These are phyloP conservation scores for Peribolospora kevripleyi DNA, from an alignment of 768 basidiomycete species.

Conservation along the genomic window DNA sequence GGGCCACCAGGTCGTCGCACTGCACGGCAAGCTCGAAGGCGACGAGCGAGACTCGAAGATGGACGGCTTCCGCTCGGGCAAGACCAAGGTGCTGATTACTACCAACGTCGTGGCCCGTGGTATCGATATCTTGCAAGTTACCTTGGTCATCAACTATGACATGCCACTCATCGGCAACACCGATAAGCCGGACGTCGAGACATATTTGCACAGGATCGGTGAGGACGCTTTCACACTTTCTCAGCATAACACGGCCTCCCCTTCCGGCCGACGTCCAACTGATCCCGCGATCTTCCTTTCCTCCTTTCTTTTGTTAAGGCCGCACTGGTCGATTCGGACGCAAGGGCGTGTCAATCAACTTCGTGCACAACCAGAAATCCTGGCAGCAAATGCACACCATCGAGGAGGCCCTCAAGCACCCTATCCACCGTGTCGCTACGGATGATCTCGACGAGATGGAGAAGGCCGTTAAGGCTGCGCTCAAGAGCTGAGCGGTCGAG, in stretches of 20 bases:
- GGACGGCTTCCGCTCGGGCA: slow-evolving; percentile 84
- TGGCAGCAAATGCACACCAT: slow-evolving; percentile 79
- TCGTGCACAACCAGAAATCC: slow-evolving; percentile 72
- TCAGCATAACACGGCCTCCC: neutral
- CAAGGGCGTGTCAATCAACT: slow-evolving; percentile 90
- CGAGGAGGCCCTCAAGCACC: slow-evolving; percentile 46
- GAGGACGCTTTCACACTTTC: slow-evolving; percentile 15
- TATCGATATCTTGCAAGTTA: slow-evolving; percentile 95
- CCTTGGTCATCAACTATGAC: slow-evolving; percentile 99
- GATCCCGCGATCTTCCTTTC: neutral
- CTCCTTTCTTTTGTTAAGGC: slow-evolving; percentile 26
- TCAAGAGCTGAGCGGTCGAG: no score
- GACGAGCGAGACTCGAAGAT: slow-evolving; percentile 73
- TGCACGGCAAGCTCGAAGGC: slow-evolving; percentile 84
- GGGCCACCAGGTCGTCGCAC: slow-evolving; percentile 84
- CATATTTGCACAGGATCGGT: slow-evolving; percentile 96
- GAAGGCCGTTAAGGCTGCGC: slow-evolving; percentile 24
- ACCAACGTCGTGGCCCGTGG: slow-evolving; percentile 97
- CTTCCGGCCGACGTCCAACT: neutral
- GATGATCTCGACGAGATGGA: slow-evolving; percentile 84
- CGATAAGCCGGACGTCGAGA: slow-evolving; percentile 63
- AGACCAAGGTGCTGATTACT: slow-evolving; percentile 90
- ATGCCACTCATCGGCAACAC: slow-evolving; percentile 36
- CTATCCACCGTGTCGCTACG: slow-evolving; percentile 68
- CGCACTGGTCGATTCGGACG: slow-evolving; percentile 95